Evolutionary conservation across 2,329 filamentous ascomycete genomes (phyloP), one percentile per base, ranked within the genome.

Genomic region (Aspergillus sp.): DNA sequence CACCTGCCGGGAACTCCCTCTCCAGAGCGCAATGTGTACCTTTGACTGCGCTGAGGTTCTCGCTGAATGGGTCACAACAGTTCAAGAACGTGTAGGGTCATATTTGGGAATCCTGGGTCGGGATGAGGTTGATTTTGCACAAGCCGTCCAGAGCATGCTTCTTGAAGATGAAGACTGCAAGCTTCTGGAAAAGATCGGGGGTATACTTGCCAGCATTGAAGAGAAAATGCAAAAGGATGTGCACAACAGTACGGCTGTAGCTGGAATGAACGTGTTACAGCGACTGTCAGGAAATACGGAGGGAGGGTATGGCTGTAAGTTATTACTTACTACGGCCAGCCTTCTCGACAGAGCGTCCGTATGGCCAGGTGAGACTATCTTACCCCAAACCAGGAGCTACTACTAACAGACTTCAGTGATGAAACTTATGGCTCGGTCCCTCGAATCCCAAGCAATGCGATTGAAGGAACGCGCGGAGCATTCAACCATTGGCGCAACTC

Each of bases 21-120:
- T 96, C 39, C 93, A 96, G 71, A 92, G 90, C 13, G 91, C 92
- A 1, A 87, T 98, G 81, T 97, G 93, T 73, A 88, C 90, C 5
- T 96, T 96, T 67, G 93, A 98, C 69, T 98, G 93, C 69, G 89
- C 91, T 2, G 93, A 97, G 69, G 91, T 98, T 1, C 83, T 99
- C 32, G 91, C 91, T 0, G 93, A 98, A 74, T 99, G 93, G 93
- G 85, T 95, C 41, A 90, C 90, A 5, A 95, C 92, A 1, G 85
- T 98, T 3, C 95, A 99, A 73, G 93, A 97, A 68, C 89, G 95
- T 8, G 89, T 97, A n/a, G 93, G 93, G 0, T 86, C 87, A 4
- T 96, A 95, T 67, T 75, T 98, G 5, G 93, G 93, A 4, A 86
- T 97, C 5, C 82, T 98, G 2, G 93, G 93, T 12, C 88, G 89